Evolutionary conservation across 139 green algal genomes (phyloP).

Genomic region (Bryopsis sp.): DNA sequence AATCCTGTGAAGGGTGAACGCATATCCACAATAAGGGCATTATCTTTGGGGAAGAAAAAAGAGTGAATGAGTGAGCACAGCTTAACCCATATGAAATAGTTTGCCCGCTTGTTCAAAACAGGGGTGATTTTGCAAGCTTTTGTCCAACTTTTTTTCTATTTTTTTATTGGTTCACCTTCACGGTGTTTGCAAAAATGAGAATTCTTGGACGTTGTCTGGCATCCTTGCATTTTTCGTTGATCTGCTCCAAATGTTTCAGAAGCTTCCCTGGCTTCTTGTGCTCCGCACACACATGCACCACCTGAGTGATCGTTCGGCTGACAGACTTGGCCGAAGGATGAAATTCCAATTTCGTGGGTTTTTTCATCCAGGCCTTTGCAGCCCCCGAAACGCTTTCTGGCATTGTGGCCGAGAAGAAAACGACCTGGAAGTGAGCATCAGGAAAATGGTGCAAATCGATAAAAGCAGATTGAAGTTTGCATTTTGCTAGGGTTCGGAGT

Average conservation of each 20-base stretch:
- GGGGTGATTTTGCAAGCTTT: too few species aligned
- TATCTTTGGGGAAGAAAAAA: too few species aligned
- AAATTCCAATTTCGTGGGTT: constrained; percentile 14
- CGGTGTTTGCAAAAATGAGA: constrained; percentile 80
- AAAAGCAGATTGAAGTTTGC: background rate
- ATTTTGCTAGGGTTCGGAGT: too few species aligned
- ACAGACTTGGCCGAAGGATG: constrained; percentile 35
- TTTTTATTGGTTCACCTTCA: too few species aligned
- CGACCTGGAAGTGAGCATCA: too few species aligned
- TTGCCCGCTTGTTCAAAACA: too few species aligned
- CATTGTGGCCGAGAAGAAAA: constrained; percentile 79
- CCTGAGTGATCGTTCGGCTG: constrained; percentile 62
- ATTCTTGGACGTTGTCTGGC: constrained; percentile 51
- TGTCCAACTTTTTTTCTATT: too few species aligned
- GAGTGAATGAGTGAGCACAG: too few species aligned
- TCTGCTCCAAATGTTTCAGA: constrained; percentile 58
- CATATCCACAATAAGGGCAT: too few species aligned
- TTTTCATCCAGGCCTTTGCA: constrained; percentile 46
- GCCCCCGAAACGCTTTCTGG: constrained; percentile 33
- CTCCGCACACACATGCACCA: constrained; percentile 91
- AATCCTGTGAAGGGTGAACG: too few species aligned
- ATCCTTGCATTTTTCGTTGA: constrained; percentile 36
- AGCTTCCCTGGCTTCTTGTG: constrained; percentile 82
- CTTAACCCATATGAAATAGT: too few species aligned
- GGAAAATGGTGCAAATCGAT: too few species aligned